Evolutionary conservation across 1,284 basidiomycete genomes (phyloP), one percentile per base, ranked within the genome.

Genomic region (Amylostereum areolatum): DNA sequence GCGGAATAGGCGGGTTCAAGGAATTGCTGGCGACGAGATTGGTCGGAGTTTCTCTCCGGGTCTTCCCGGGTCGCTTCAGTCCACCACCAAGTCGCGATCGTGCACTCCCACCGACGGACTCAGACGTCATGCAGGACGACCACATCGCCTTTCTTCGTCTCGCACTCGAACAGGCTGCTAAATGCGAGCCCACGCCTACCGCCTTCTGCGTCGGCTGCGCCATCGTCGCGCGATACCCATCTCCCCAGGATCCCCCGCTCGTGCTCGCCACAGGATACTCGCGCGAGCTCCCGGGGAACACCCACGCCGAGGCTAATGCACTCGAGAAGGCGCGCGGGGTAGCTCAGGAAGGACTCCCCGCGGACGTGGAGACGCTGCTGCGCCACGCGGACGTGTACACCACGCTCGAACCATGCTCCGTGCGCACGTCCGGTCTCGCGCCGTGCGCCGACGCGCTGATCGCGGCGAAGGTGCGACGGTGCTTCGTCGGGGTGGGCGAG

Each of bases 121-220:
- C 18, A 18, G 18, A 18, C 18, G 18, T 18, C 18, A 18, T 18
- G 3, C 33, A 46, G 35, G 64, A 66, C 42, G 62, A 69, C 6
- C 75, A 83, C 57, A 51, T 67, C 3, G 46, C 64, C 11, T 84
- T 78, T 59, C 77, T 95, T 62, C 73, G 70, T 12, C 66, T 79
- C 33, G 92, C 92, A 0, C 71, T 96, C 29, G 65, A 60, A 3
- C 84, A 92, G 64, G 92, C 93, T 2, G 69, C 72, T 45, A 84
- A 85, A 66, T 93, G 88, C 57, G 67, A 67, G 6, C 85, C 90
- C 0, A 76, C 78, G 0, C 80, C 81, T 2, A 87, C 87, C 0
- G 96, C 95, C 0, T 99, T 98, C 66, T 97, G 91, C 62, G 97
- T 99, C 24, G 96, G 97, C 33, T 96, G 91, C 58, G 79, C 93